phyloP scores from a whole-genome alignment of 2,329 filamentous ascomycete species.

The Colletotrichum magnum region DNA sequence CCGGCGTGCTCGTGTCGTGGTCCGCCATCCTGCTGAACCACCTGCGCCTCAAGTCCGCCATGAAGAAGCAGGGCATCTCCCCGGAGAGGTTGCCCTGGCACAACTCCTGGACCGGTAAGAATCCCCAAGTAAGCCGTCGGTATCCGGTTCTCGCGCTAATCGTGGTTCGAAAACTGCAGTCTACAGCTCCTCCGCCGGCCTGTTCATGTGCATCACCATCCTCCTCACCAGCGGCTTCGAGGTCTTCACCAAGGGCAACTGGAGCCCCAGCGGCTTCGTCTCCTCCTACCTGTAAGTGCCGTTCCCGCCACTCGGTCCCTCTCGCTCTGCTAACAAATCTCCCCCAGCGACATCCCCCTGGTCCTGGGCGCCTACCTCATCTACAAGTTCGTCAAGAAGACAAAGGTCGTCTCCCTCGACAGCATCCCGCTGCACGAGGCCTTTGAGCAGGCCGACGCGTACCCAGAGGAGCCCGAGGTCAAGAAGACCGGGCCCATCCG shows the following conservation, averaged over 20 bases:
- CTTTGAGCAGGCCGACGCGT: constrained; percentile 61
- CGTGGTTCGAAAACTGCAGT: constrained; percentile 51
- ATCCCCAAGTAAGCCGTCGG: background rate
- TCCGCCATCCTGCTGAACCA: constrained; percentile 68
- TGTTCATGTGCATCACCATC: constrained; percentile 74
- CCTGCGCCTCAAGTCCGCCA: constrained; percentile 70
- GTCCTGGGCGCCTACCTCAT: constrained; percentile 69
- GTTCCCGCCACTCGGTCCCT: constrained; percentile 59
- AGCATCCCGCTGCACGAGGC: constrained; percentile 67
- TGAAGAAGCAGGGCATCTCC: constrained; percentile 62
- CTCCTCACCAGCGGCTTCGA: constrained; percentile 79
- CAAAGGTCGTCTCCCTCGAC: constrained; percentile 65
- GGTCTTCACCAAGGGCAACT: constrained; percentile 74
- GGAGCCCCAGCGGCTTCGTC: constrained; percentile 70
- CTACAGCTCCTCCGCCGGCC: constrained; percentile 72
- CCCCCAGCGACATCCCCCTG: constrained; percentile 69
- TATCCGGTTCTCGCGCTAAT: constrained; percentile 1
- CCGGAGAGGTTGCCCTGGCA: constrained; percentile 70
- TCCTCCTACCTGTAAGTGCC: constrained; percentile 76
- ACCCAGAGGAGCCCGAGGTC: constrained; percentile 48
- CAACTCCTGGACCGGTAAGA: constrained; percentile 73
- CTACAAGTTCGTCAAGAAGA: constrained; percentile 78
- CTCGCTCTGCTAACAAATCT: constrained; percentile 52
- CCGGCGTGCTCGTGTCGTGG: constrained; percentile 69
- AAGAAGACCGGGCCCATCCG: constrained; percentile 48